Evolutionary conservation across 257 asterid genomes (phyloP).

Genomic region (Parsonsia alboflavescens): DNA sequence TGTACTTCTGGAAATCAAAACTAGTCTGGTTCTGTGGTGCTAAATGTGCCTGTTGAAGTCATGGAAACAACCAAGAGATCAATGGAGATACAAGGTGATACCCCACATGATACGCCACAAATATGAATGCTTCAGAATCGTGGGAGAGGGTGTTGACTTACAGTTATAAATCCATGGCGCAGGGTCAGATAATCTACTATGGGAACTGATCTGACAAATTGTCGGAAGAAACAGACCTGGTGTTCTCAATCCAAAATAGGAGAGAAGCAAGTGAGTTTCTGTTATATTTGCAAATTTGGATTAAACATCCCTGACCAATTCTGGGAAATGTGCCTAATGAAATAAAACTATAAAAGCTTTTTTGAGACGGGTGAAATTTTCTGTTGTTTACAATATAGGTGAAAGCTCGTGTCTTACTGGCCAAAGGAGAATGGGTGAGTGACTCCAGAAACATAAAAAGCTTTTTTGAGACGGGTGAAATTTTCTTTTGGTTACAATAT

Average conservation of each 20-base stretch:
- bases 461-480: neutral
- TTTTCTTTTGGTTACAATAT: neutral
- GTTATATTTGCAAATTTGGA: neutral
- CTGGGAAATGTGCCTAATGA: neutral
- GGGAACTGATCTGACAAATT: slow-evolving; percentile 49
- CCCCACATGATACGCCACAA: too few relatives aligned
- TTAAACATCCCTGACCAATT: neutral
- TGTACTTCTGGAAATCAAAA: slow-evolving; percentile 52
- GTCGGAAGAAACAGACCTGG: slow-evolving; percentile 63
- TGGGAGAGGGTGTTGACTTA: slow-evolving; percentile 17
- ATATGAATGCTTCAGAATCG: neutral
- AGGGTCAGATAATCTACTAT: slow-evolving; percentile 57
- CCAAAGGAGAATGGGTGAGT: slow-evolving; percentile 41
- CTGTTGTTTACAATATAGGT: neutral
- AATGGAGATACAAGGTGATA: too few relatives aligned
- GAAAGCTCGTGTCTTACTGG: slow-evolving; percentile 22
- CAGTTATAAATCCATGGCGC: slow-evolving; percentile 50
- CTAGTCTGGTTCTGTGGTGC: slow-evolving; percentile 37
- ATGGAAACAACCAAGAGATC: neutral
- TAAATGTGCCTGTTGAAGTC: slow-evolving; percentile 46
- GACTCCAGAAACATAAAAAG: slow-evolving; percentile 49
- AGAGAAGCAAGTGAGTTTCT: neutral
- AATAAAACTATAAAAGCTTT: neutral
- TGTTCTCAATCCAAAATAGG: neutral
- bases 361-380: neutral